A percentile compares a stretch with the other conserved stretches of the same genome.
phyloP scores from a whole-genome alignment of 768 basidiomycete species.

The Coprinopsis marcescibilis region DNA sequence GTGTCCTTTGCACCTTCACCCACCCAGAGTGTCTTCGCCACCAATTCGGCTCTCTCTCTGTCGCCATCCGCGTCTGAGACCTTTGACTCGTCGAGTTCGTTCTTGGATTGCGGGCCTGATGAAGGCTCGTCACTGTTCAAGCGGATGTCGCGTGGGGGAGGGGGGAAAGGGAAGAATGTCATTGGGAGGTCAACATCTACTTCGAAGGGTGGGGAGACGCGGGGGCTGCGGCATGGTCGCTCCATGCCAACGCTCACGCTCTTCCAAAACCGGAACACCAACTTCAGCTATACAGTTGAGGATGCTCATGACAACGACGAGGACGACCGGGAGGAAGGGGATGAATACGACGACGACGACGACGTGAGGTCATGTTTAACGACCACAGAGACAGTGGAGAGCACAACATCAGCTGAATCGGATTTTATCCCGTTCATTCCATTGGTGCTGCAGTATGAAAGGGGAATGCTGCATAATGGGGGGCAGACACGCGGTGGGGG shows the following conservation, averaged over 20 bases:
- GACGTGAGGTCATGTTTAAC: no score
- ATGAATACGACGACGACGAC: neutral
- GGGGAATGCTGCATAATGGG: neutral
- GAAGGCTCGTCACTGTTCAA: neutral
- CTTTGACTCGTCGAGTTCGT: neutral
- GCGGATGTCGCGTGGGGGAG: no score
- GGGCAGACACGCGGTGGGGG: neutral
- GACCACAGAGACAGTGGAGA: neutral
- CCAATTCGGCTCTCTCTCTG: no score
- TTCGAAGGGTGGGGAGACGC: neutral
- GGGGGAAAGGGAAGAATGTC: no score
- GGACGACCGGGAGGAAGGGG: neutral
- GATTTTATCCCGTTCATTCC: constrained; percentile 10
- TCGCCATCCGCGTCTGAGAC: no score
- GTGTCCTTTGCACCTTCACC: constrained; percentile 2
- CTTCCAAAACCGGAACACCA: constrained; percentile 3
- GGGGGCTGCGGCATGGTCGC: neutral
- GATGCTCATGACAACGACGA: neutral
- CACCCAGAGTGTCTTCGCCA: neutral
- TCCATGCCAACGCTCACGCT: constrained; percentile 1
- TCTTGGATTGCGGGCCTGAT: constrained; percentile 1
- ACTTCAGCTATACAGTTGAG: neutral
- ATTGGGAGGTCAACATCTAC: no score
- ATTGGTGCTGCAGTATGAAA: constrained; percentile 5
- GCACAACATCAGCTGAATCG: constrained; percentile 1